Percentiles rank a stretch among this genome's conserved stretches.
Evolutionary conservation across 768 basidiomycete genomes (phyloP).

Genomic region (Krasilnikovozyma curviuscula): DNA sequence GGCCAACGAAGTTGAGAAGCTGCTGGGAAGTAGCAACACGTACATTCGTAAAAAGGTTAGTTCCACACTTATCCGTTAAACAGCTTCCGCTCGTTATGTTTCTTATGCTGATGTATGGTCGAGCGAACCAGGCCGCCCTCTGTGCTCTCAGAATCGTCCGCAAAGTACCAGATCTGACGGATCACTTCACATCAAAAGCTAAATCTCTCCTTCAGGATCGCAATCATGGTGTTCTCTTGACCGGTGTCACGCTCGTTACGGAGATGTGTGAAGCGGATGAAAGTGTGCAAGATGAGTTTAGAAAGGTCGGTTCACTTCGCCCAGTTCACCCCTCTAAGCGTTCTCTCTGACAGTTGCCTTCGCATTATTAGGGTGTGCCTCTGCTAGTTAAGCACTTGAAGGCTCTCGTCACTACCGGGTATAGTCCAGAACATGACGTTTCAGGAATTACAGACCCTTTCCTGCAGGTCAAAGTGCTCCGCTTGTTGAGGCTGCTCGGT

Average conservation of each 20-base stretch:
- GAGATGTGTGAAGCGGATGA: conserved; percentile 80
- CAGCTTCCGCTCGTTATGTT: not conserved
- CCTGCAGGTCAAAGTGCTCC: conserved; percentile 54
- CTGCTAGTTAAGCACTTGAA: conserved; percentile 88
- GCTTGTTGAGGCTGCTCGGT: conserved; percentile 73
- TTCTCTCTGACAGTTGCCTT: not conserved
- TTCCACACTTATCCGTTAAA: not conserved
- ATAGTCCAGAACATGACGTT: conserved; percentile 96
- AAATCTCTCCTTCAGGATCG: conserved; percentile 83
- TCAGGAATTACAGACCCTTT: conserved; percentile 73
- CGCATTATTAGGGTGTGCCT: conserved; percentile 50
- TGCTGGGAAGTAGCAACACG: conserved; percentile 89
- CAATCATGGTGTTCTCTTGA: conserved; percentile 86
- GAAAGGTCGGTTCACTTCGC: conserved; percentile 42
- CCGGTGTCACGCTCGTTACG: conserved; percentile 82
- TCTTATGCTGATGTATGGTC: not conserved
- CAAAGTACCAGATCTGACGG: conserved; percentile 85
- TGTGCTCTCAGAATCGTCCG: conserved; percentile 87
- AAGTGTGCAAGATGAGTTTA: conserved; percentile 58
- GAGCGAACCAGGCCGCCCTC: conserved; percentile 52
- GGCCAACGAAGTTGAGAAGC: conserved; percentile 91
- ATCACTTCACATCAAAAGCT: conserved; percentile 73
- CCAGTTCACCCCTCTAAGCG: not conserved
- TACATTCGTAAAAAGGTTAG: conserved; percentile 96
- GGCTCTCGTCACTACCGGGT: conserved; percentile 82